Base-by-base conservation (phyloP, 2,329 filamentous ascomycete species). In the Cercospora zeae-maydis region DNA sequence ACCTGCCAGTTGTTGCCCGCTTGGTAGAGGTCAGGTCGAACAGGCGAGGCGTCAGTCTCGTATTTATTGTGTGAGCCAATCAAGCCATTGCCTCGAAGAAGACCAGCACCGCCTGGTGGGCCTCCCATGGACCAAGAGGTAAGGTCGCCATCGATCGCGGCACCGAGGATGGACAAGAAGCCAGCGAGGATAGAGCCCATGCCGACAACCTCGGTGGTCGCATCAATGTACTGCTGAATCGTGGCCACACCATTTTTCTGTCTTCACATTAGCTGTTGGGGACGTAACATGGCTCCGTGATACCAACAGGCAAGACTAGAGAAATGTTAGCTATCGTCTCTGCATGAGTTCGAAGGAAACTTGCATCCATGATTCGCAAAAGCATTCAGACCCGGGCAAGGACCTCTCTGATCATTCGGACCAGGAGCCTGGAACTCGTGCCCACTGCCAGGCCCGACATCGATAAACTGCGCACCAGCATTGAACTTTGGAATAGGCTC, bases 31-130 rank as follows among this genome's bases (percentile, higher is more conserved):
- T 77, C 74, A 49, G 67, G 70, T 16, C 75, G 66, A 9, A 71
- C 73, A 2, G 75, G 74, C 4, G 72, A 75, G 10, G 65, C 72
- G 59, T 77, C 75, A 13, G 62, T 63, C 68, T 77, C 75, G 63
- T 75, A 77, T 61, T 75, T 67, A 61, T 74, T 75, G 69, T 76
- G 74, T 9, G 64, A 67, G 31, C 68, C 69, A 34, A 65, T 67
- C 16, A 72, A 61, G 45, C 69, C 70, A 37, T 70, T 67, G 47
- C 69, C 65, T 11, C 61, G 60, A 3, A 63, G 24, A 2, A 58
- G 55, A 7, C 56, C 62, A 37, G 61, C 63, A 13, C 65, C 39
- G 19, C 58, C 55, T 21, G 69, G 70, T 6, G 69, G 65, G 8
- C 73, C 73, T 21, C 72, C 73, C 49, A 75, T 75, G 4, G 68